Percentiles rank a stretch among this genome's conserved stretches.
Conservation (phyloP, 2,329 filamentous ascomycete species). For the Fusarium clavum region DNA sequence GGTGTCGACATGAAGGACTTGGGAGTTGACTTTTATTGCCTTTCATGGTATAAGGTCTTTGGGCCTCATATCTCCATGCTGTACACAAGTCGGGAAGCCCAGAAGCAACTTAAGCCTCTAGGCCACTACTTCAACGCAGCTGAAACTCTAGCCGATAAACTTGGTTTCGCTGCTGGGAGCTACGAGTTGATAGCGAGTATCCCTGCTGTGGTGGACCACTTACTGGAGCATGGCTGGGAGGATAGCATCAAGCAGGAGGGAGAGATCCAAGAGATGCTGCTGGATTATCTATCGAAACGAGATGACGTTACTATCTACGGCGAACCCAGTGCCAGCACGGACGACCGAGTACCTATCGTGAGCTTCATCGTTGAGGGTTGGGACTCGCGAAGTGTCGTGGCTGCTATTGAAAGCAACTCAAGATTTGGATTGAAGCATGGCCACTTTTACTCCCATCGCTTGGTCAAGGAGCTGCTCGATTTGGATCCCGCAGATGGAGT, state of each 20-base stretch:
- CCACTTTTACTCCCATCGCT: slow-evolving; percentile 74
- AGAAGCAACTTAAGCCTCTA: slow-evolving; percentile 64
- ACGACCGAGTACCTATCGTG: slow-evolving; percentile 71
- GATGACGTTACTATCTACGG: slow-evolving; percentile 69
- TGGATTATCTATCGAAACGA: slow-evolving; percentile 67
- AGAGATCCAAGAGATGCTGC: slow-evolving; percentile 66
- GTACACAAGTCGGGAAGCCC: slow-evolving; percentile 70
- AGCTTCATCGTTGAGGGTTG: slow-evolving; percentile 71
- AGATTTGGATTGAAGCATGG: slow-evolving; percentile 74
- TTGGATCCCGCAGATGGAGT: slow-evolving; percentile 69
- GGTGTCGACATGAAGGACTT: slow-evolving; percentile 74
- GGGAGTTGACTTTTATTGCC: slow-evolving; percentile 80
- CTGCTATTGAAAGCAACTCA: slow-evolving; percentile 68
- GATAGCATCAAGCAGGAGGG: slow-evolving; percentile 69
- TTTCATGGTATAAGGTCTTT: slow-evolving; percentile 87
- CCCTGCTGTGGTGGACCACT: slow-evolving; percentile 70
- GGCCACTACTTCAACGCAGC: slow-evolving; percentile 76
- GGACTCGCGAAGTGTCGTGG: slow-evolving; percentile 68
- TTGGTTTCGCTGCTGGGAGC: slow-evolving; percentile 74
- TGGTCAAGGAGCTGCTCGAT: slow-evolving; percentile 69
- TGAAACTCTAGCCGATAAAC: slow-evolving; percentile 71
- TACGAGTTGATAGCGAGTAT: slow-evolving; percentile 77
- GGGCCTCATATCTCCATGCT: slow-evolving; percentile 80
- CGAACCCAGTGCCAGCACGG: slow-evolving; percentile 59
- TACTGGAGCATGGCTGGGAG: slow-evolving; percentile 62